A percentile compares a stretch with the other conserved stretches of the same genome.
Conservation (phyloP, 352 stramenopile genomes). For the Pythium chondricola region DNA sequence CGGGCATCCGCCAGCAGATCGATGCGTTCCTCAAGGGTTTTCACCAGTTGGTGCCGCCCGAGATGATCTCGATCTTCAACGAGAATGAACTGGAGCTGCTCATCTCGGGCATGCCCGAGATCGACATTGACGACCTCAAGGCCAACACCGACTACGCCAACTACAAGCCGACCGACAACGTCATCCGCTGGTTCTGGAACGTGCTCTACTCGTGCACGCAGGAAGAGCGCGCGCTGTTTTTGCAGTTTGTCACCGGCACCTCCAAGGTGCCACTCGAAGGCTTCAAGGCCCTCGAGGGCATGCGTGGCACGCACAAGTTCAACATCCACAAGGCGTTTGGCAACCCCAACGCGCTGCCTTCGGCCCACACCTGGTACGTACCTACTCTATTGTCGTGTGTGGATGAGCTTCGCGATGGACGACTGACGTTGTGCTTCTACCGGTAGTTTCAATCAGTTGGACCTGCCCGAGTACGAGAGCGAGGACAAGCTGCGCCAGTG, state of each 20-base stretch:
- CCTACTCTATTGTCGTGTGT: background rate
- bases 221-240: constrained; percentile 88
- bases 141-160: constrained; percentile 92
- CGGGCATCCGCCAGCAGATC: constrained; percentile 94
- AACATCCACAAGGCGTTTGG: constrained; percentile 98
- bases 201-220: constrained; percentile 88
- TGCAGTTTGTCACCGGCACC: constrained; percentile 93
- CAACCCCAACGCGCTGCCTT: constrained; percentile 78
- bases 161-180: constrained; percentile 84
- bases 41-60: constrained; percentile 85
- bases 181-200: constrained; percentile 95
- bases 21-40: constrained; percentile 89
- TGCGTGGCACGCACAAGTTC: constrained; percentile 98
- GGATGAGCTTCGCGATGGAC: background rate
- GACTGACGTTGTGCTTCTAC: constrained; percentile 3
- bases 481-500: constrained; percentile 97
- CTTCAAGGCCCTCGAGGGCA: constrained; percentile 98
- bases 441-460: constrained; percentile 97
- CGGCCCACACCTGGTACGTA: constrained; percentile 95
- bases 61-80: constrained; percentile 92
- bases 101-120: constrained; percentile 90
- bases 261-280: constrained; percentile 95
- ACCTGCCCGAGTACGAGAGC: constrained; percentile 97
- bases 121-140: constrained; percentile 93
- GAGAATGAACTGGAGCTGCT: constrained; percentile 92